Base-by-base conservation (phyloP, 1,139 yeast species). In the Scheffersomyces segobiensis region DNA sequence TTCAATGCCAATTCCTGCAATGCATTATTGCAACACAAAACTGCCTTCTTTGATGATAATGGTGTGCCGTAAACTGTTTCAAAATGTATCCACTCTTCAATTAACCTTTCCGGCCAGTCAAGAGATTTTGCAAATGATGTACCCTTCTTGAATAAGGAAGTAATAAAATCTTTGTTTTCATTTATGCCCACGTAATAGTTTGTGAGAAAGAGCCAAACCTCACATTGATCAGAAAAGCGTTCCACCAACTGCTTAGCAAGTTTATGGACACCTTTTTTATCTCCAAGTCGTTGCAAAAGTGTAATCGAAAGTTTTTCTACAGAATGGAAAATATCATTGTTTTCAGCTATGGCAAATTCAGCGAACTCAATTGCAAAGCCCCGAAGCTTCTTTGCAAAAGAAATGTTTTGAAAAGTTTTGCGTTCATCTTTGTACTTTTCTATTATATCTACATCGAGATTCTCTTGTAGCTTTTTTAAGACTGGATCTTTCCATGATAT, bases 101-200 rank as follows among this genome's bases (percentile, higher is more conserved):
- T 66, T 3, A 86, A 62, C 52, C 79, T 70, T 56, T 84, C 87
- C 0, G 89, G 87, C 77, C 80, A 75, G 62, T 86, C 89, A 55
- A 85, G 60, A 2, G 61, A 56, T 18, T 61, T 63, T 0, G 75
- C 68, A 18, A 66, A 53, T 5, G 59, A 62, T 2, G 78, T 58
- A 0, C 85, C 86, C 3, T 66, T 65, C 12, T 65, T 64, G 55
- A 82, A 75, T 0, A 81, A 58, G 2, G 60, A 63, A 0, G 67
- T 57, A 1, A 77, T 71, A 71, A 59, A 74, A 63, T 46, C 71
- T 63, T 53, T 48, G n/a, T 21, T 20, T 7, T 20, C 21, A 18
- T 48, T 48, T 24, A 21, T 19, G 7, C 26, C 20, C 17, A 67
- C 68, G 59, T 80, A 84, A 69, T 81, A 78, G 5, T 77, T 74